Base-by-base conservation (phyloP, 371 early-diverging fungal species). In the Mycotypha africana region DNA sequence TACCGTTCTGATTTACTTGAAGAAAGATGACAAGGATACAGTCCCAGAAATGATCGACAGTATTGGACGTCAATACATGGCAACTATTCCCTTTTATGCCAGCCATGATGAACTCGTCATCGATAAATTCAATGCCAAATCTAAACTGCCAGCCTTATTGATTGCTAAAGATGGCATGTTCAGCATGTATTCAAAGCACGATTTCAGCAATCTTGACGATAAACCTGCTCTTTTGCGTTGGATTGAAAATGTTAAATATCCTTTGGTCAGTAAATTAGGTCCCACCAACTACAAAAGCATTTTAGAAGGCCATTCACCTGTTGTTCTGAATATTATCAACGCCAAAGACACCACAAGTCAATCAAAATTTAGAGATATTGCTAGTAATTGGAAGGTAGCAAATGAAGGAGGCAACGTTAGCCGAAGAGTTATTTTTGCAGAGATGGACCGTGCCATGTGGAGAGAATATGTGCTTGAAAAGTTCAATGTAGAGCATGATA, bases 191-290 rank as follows among this genome's bases (percentile, higher is more conserved):
- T 44, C 60, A 0, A 49, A 54, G 4, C 55, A 56, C 21, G 42
- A 55, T 15, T 68, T 70, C 34, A n/a, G n/a, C n/a, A n/a, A n/a
- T n/a, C n/a, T n/a, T n/a, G n/a, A n/a, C n/a, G n/a, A n/a, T n/a
- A n/a, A n/a, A n/a, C n/a, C n/a, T 25, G 22, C 55, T 12, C 42
- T 74, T 24, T 26, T 36, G 19, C 31, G 31, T 12, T 74, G 71
- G 71, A 58, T 74, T 8, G 56, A 68, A 21, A 49, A 42, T 17
- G 69, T 68, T 31, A 60, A 61, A 20, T 71, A 58, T 39, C 71
- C 75, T 2, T 41, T 68, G 3, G 60, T 70, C 8, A 60, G 49
- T 16, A 40, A 59, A 38, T 38, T 74, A 17, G 42, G 51, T 1
- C 61, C 69, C 8, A 50, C 33, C 16, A 74, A 71, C 36, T 60